Evolutionary conservation across 2,329 filamentous ascomycete species (phyloP).

Genomic region (Alternaria gansuensis): DNA sequence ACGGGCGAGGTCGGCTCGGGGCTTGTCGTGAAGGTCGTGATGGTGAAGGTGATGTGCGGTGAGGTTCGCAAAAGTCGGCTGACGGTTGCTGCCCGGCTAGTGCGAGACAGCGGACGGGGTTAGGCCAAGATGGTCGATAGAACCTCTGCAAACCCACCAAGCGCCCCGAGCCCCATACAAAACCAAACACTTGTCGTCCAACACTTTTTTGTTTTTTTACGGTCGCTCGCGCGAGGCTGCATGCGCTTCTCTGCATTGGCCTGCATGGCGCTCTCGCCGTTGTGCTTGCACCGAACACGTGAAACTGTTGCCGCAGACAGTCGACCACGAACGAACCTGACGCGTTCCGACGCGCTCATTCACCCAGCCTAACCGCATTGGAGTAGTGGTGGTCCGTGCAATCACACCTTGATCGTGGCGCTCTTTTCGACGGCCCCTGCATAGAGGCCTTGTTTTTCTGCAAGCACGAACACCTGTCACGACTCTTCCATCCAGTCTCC

Average conservation of each 20-base stretch:
- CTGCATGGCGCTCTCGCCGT: slow-evolving; percentile 16
- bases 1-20: slow-evolving; percentile 36
- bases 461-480: slow-evolving; percentile 43
- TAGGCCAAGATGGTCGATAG: slow-evolving; percentile 24
- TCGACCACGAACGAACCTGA: slow-evolving; percentile 27
- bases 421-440: slow-evolving; percentile 32
- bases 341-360: slow-evolving; percentile 33
- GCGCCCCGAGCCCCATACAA: slow-evolving; percentile 15
- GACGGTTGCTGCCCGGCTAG: slow-evolving; percentile 25
- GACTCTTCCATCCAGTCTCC: slow-evolving; percentile 31
- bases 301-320: slow-evolving; percentile 15
- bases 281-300: slow-evolving; percentile 19
- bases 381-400: slow-evolving; percentile 22
- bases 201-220: slow-evolving; percentile 5
- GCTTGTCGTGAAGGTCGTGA: slow-evolving; percentile 37
- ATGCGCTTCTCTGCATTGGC: slow-evolving; percentile 6
- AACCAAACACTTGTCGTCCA: slow-evolving; percentile 17
- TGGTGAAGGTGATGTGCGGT: slow-evolving; percentile 31
- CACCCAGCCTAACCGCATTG: slow-evolving; percentile 19
- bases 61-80: slow-evolving; percentile 27
- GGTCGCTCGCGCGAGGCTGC: slow-evolving; percentile 4
- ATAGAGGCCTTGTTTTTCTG: slow-evolving; percentile 25
- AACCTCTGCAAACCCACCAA: slow-evolving; percentile 23
- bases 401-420: slow-evolving; percentile 10
- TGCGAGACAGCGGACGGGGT: slow-evolving; percentile 20